phyloP scores from a whole-genome alignment of 1,139 yeast species.

The Zygosaccharomyces sapae region DNA sequence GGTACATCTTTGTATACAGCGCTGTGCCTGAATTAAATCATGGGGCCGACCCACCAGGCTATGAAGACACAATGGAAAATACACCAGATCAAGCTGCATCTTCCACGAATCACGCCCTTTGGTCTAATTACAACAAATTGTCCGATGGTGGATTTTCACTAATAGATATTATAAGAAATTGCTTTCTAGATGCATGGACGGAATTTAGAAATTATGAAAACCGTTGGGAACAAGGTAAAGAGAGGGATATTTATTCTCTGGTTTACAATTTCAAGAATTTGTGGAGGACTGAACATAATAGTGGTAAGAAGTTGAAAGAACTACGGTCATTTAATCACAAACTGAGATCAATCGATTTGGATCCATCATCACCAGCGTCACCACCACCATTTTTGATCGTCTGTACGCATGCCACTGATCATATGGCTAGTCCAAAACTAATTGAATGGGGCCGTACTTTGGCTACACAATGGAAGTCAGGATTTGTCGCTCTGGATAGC shows the following conservation, averaged over 20 bases:
- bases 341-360: conserved; percentile 33
- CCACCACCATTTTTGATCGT: conserved; percentile 68
- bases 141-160: conserved; percentile 43
- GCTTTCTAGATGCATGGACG: conserved; percentile 69
- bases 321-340: conserved; percentile 25
- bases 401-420: conserved; percentile 57
- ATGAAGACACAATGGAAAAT: conserved; percentile 33
- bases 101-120: conserved; percentile 11
- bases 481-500: conserved; percentile 58
- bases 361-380: conserved; percentile 47
- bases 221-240: conserved; percentile 59
- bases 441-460: conserved; percentile 53
- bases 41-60: conserved; percentile 45
- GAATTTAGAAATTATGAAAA: conserved; percentile 54
- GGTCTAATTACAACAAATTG: conserved; percentile 18
- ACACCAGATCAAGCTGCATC: conserved; percentile 12
- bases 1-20: conserved; percentile 63
- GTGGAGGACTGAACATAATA: conserved; percentile 45
- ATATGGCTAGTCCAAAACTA: conserved; percentile 53
- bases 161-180: conserved; percentile 47
- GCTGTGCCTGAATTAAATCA: conserved; percentile 53
- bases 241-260: conserved; percentile 60
- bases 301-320: conserved; percentile 24
- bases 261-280: conserved; percentile 53
- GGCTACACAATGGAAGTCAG: conserved; percentile 59